Base-by-base conservation (phyloP, 139 green algal species). In the Trebouxia sp. region DNA sequence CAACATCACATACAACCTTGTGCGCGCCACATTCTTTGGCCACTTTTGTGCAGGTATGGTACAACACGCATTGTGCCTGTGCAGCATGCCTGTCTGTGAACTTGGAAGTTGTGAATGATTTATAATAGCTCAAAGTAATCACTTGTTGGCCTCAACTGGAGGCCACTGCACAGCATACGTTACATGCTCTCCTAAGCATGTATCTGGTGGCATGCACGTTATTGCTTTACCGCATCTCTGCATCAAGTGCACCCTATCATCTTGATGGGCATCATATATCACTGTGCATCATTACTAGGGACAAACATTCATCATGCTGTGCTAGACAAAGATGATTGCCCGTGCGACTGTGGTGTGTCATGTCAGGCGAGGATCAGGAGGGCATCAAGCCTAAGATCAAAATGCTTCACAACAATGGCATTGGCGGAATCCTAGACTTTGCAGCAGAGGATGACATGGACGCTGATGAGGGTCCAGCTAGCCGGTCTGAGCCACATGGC, bases 11-110 rank as follows among this genome's bases (percentile, higher is more conserved):
- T 86, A 94, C 37, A 75, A 43, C 9, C 35, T 93, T 5, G 76
- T 97, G 38, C 87, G 86, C 24, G 77, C 84, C 26, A 95, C 92
- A 24, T 97, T 97, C 78, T 96, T 97, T 84, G 83, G 80, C 41
- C 94, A 97, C 75, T 97, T 97, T 80, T 96, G 94, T 70, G 93
- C 88, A 55, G 92, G 90, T 91, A 65, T 66, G 76, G 15, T 17
- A 28, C 26, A 22, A 17, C 22, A 9, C 22, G 20, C 50, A 58
- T 22, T 5, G 48, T 12, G 12, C 48, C 12, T 26, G 15, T 56
- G 12, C 12, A 15, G 48, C 48, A 26, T 12, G 12, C 15, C 48
- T 26, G 48, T 12, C 15, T 56, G 48, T 12, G 14, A 56, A 26
- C 14, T 15, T 56, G 48, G 14, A 12, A 56, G 48, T 56, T 12